Evolutionary conservation across 2,329 filamentous ascomycete genomes (phyloP).

Genomic region (Beauveria caledonica): DNA sequence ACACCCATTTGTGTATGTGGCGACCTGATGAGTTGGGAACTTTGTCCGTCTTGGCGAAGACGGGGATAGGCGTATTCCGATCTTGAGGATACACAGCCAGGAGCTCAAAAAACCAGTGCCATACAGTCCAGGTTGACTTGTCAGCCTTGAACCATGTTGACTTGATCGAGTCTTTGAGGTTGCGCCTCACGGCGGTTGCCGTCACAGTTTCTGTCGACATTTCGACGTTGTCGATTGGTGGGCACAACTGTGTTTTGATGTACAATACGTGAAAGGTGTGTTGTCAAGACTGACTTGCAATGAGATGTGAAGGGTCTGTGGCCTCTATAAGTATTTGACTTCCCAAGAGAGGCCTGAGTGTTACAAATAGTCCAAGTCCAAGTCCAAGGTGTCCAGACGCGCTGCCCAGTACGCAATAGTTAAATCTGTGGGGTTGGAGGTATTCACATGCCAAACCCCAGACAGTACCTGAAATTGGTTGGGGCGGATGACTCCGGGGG

Average conservation of each 20-base stretch:
- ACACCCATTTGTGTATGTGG: conserved; percentile 30
- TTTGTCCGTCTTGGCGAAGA: conserved; percentile 32
- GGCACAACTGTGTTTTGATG: background rate
- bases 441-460: conserved; percentile 5
- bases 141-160: conserved; percentile 28
- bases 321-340: background rate
- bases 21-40: conserved; percentile 30
- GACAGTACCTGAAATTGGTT: background rate
- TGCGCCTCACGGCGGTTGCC: conserved; percentile 4
- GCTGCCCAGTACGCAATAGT: background rate
- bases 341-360: background rate
- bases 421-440: background rate
- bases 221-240: background rate
- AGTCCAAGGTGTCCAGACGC: background rate
- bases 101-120: conserved; percentile 25
- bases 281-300: background rate
- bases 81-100: conserved; percentile 21
- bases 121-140: conserved; percentile 22
- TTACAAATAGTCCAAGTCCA: background rate
- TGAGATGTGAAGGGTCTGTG: background rate
- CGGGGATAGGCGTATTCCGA: conserved; percentile 25
- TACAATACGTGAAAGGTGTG: no score
- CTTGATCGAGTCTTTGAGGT: conserved; percentile 30
- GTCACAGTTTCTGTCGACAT: conserved; percentile 9
- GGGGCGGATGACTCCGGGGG: background rate